phyloP scores from a whole-genome alignment of 2,329 filamentous ascomycete species.

The Cladosporium sp. region DNA sequence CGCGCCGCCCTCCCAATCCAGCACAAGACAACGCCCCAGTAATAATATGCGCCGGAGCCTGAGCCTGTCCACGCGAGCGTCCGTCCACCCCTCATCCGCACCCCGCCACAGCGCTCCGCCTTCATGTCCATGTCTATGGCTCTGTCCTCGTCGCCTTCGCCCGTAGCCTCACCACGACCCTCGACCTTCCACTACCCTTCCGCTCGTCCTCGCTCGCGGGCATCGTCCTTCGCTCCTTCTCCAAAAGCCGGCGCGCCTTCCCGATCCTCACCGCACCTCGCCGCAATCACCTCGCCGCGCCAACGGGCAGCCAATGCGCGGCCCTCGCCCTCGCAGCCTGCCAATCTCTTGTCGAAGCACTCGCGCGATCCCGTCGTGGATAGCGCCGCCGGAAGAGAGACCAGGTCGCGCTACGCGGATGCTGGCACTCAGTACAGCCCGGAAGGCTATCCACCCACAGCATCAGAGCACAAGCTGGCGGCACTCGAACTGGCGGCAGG shows the following conservation, averaged over 20 bases:
- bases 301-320: conserved; percentile 10
- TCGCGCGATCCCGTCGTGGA: conserved; percentile 13
- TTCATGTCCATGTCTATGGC: conserved; percentile 20
- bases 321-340: not conserved
- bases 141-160: conserved; percentile 29
- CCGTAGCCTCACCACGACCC: conserved; percentile 26
- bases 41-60: conserved; percentile 5
- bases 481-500: conserved; percentile 11
- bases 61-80: conserved; percentile 4
- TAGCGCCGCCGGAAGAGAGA: not conserved
- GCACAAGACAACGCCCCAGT: conserved; percentile 1
- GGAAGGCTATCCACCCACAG: conserved; percentile 43
- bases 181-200: conserved; percentile 18
- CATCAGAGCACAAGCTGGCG: conserved; percentile 20
- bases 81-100: conserved; percentile 1
- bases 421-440: conserved; percentile 54
- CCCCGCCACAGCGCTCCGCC: conserved; percentile 4
- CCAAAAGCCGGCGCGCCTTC: not conserved
- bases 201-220: not conserved
- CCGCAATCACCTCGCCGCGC: conserved; percentile 8
- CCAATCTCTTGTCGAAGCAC: not conserved
- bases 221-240: conserved; percentile 3
- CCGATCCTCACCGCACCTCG: not conserved
- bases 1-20: not conserved
- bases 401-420: conserved; percentile 36